Percentiles rank a stretch among this genome's conserved stretches.
These are phyloP conservation scores for Mortierella hygrophila DNA, from an alignment of 192 early-diverging fungal genomes.

Conservation along the genomic window DNA sequence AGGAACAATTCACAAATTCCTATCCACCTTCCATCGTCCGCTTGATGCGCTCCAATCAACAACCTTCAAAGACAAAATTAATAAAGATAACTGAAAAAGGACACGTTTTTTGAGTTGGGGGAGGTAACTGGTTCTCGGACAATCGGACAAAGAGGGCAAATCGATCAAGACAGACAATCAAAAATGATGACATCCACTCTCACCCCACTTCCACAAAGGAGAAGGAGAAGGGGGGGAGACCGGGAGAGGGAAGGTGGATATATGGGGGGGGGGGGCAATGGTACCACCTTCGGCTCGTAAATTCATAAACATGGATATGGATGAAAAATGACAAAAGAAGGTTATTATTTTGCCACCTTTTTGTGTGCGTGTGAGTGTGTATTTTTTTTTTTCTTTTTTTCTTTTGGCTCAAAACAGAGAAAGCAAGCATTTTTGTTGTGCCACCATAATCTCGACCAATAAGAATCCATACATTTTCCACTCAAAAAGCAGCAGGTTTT, in stretches of 20 bases:
- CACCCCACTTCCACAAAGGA: too few species aligned
- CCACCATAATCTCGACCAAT: neutral
- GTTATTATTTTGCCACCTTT: too few species aligned
- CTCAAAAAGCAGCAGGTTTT: neutral
- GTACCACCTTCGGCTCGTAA: too few species aligned
- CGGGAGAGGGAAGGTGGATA: too few species aligned
- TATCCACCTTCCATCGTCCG: neutral
- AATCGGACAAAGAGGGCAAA: neutral
- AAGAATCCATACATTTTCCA: neutral
- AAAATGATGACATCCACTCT: too few species aligned
- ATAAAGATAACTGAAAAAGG: neutral
- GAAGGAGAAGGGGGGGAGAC: too few species aligned
- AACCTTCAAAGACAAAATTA: neutral
- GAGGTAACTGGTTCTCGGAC: neutral
- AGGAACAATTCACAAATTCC: neutral
- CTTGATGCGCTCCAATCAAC: neutral
- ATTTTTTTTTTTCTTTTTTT: too few species aligned
- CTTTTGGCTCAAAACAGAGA: too few species aligned
- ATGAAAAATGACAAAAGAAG: too few species aligned
- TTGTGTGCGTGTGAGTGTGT: too few species aligned
- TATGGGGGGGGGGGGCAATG: too few species aligned
- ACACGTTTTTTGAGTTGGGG: neutral
- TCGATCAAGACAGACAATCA: neutral
- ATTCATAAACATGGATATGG: too few species aligned
- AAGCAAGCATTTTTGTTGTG: neutral